These are phyloP conservation scores for Aspergillus spinulosporus DNA, from an alignment of 2,329 filamentous ascomycete species.

Conservation along the genomic window DNA sequence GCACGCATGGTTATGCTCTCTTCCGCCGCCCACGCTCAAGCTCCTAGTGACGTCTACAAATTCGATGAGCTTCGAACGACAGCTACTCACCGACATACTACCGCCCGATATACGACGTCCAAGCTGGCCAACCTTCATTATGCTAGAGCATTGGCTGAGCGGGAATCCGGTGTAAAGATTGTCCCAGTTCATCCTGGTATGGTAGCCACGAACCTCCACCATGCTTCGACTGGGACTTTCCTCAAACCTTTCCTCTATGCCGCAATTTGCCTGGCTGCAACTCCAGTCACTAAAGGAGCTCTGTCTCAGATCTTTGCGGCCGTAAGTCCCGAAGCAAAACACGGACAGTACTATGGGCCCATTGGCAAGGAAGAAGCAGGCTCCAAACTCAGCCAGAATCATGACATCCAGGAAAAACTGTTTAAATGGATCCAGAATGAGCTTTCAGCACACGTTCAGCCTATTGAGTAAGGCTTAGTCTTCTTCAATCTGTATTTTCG, in stretches of 20 bases:
- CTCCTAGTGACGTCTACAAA: conserved; percentile 21
- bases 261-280: background rate
- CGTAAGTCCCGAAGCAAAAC: conserved; percentile 4
- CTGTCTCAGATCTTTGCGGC: conserved; percentile 13
- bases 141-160: conserved; percentile 14
- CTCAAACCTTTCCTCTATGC: conserved; percentile 10
- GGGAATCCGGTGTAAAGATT: conserved; percentile 5
- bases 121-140: conserved; percentile 25
- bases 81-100: conserved; percentile 9
- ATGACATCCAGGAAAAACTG: conserved; percentile 2
- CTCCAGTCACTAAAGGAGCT: conserved; percentile 4
- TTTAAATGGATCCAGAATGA: conserved; percentile 5
- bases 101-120: conserved; percentile 18
- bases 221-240: background rate
- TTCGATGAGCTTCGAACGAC: conserved; percentile 23
- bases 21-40: conserved; percentile 19
- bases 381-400: conserved; percentile 6
- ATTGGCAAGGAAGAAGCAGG: conserved; percentile 6
- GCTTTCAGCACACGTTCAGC: conserved; percentile 8
- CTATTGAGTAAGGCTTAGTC: too few relatives aligned
- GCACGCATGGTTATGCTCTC: conserved; percentile 28
- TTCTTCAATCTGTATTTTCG: too few relatives aligned
- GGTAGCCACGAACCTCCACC: conserved; percentile 15
- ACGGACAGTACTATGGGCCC: conserved; percentile 11
- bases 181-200: conserved; percentile 13